Evolutionary conservation across 2,329 filamentous ascomycete genomes (phyloP), one percentile per base, ranked within the genome.

Genomic region (Cladophialophora yegresii): DNA sequence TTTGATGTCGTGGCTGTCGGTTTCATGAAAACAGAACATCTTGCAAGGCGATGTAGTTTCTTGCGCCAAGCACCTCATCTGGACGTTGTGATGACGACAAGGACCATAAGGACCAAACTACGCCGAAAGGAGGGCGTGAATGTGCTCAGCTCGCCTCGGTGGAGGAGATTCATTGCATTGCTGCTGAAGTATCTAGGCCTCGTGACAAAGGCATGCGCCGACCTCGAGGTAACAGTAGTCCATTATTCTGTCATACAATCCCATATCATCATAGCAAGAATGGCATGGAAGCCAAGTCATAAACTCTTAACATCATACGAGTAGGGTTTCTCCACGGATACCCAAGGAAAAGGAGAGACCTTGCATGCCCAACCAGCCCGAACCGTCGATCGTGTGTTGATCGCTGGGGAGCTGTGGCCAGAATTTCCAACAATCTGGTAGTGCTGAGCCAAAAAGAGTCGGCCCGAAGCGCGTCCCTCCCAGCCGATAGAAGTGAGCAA

Each of bases 231-330:
- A 56, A 61, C 26, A 54, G 63, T 49, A 10, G 20, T n/a, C 62
- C 54, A 67, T 62, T 67, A 67, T 32, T 60, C 55, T 51, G 50
- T 68, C 66, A 61, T 68, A 60, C 63, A 66, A 47, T 61, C 53
- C 61, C 66, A 68, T 68, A 63, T 68, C 66, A 55, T 68, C 66
- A 60, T 68, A 26, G 65, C 23, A 63, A 57, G 53, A 62, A 56
- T 28, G 62, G 53, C 49, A 23, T 62, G 32, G 51, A 58, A 50
- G 45, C 59, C 58, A 66, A 66, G 23, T 68, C 66, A 63, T 68
- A 63, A 63, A 55, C 61, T 66, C 66, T 68, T 68, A 61, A 62
- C 59, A 62, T 68, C 66, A 61, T 68, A 61, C 36, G 40, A 57
- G 26, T 28, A 64, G 59, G 9, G 45, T 59, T 32, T 56, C 33